Base-by-base conservation (phyloP, 768 basidiomycete genomes). In the Macrolepiota fuliginosa region DNA sequence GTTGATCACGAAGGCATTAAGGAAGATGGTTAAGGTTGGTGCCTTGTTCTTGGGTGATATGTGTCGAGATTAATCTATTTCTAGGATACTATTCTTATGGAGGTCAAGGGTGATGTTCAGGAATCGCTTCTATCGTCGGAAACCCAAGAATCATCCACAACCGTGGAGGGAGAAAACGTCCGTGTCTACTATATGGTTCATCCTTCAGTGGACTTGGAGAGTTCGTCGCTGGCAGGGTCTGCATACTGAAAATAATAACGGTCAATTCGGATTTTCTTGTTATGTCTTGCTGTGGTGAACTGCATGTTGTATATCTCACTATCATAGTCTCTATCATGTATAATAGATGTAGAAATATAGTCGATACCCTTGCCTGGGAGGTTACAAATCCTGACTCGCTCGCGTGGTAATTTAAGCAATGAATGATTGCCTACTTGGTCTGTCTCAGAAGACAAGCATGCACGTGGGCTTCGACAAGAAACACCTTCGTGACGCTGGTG, bases 151-250 rank as follows among this genome's bases (percentile, higher is more conserved):
- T 81, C 83, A 29, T 81, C 82, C 12, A 72, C 74, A 53, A 72
- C 80, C 10, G 73, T 78, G 62, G 81, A 80, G 10, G 84, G 80
- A 10, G 83, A 83, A 45, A 83, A 87, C 64, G 76, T 86, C 13
- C 87, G 89, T 19, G 82, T 94, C 52, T 89, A 87, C 72, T 96
- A 95, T 70, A 88, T 96, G 86, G 92, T 96, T 2, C 94, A 95
- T 77, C 92, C 92, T 1, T 84, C 87, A 1, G 92, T 94, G 37
- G 92, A 94, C 68, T 83, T 85, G 9, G 91, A 94, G 56, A 75
- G 72, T 51, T 81, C 80, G 2, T 80, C 81, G 2, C 73, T 80
- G 64, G 73, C 78, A 32, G 29, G 29, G 25, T 80, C 79, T 1
- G 69, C 68, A 32, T 66, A 67, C 35, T 76, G 64, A 51, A 13